phyloP scores from a whole-genome alignment of 176 grass and related monocot genomes.

The Zoysia japonica region DNA sequence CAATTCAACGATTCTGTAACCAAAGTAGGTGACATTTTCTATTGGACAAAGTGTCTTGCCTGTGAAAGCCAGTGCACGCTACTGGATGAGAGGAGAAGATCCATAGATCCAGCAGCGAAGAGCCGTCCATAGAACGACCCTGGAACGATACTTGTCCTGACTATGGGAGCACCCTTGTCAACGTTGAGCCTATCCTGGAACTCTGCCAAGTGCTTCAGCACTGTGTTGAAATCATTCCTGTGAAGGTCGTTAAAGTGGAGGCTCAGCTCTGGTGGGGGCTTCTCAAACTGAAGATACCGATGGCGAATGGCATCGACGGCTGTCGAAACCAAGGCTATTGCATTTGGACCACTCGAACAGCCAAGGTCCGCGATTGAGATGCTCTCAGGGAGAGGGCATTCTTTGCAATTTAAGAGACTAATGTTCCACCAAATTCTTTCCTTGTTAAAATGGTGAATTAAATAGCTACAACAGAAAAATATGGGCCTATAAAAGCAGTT shows the following conservation, averaged over 20 bases:
- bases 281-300: background rate
- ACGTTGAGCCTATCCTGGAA: background rate
- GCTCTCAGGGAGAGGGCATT: background rate
- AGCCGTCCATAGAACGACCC: too few relatives aligned
- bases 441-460: too few relatives aligned
- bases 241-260: background rate
- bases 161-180: background rate
- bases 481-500: too few relatives aligned
- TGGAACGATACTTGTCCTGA: background rate
- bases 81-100: too few relatives aligned
- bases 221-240: conserved; percentile 3
- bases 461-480: too few relatives aligned
- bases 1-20: too few relatives aligned
- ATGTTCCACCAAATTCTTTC: too few relatives aligned
- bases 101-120: too few relatives aligned
- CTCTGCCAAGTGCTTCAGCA: background rate
- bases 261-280: background rate
- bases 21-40: too few relatives aligned
- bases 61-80: too few relatives aligned
- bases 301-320: background rate
- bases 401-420: too few relatives aligned
- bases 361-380: background rate
- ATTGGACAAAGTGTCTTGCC: too few relatives aligned
- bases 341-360: background rate
- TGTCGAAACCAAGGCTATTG: background rate